Evolutionary conservation across 495 filamentous ascomycete species (phyloP), one percentile per base, ranked within the genome.

Genomic region (Aspergillus diversus): DNA sequence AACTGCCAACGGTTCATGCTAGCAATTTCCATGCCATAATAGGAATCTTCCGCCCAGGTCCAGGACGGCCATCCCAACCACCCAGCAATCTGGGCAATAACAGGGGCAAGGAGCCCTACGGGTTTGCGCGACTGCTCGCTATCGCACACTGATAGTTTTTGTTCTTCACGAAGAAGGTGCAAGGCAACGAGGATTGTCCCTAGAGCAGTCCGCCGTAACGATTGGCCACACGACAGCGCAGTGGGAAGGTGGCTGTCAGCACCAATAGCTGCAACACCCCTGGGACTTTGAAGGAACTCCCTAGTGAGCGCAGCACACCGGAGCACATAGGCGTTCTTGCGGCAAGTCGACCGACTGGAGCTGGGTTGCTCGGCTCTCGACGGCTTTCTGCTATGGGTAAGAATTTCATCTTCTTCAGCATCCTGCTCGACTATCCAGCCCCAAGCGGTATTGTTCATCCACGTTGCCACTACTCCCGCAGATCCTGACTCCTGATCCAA

Each of bases 21-120:
- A 15, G 82, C 84, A 59, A 87, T 86, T 64, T 90, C 93, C 3
- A 90, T 76, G 43, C 87, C 86, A 73, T 92, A 98, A 55, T 89
- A 84, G 7, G 83, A 71, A 57, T 83, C 72, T 33, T 77, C 69
- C 5, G 68, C 73, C 75, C 74, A 83, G 50, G 75, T 81, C 89
- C 92, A 98, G 31, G 80, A 80, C 13, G 77, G 64, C 92, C 93
- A 97, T 7, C 89, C 85, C n/a, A 98, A 74, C 92, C 93, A 98
- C 59, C 81, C 79, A 5, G 89, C 86, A 60, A 99, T 77, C 67
- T 97, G 94, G 32, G 89, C 88, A 15, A 99, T 77, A 3, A 97
- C 67, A 5, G 88, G 85, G 37, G 85, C 84, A 49, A 97, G 74
- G 60, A 86, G 82, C 50, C 81, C 74, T 33, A 77, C 66, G 34